Evolutionary conservation across 306 rosid species (phyloP).

Genomic region (Vigna reflexopilosa): DNA sequence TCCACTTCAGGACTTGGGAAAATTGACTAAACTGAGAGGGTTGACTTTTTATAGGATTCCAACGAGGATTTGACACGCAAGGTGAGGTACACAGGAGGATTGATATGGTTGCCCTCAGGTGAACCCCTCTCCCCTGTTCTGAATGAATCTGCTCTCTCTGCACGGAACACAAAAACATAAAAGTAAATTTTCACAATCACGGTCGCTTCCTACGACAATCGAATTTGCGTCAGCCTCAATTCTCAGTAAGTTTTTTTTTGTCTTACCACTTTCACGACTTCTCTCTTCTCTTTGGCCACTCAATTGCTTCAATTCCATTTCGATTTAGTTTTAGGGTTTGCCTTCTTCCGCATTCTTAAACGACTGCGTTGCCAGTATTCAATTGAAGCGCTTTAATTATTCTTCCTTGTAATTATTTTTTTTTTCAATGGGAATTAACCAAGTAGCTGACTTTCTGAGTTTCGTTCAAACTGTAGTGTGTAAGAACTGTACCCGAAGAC

Average conservation of each 20-base stretch:
- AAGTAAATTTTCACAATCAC: conserved; percentile 15
- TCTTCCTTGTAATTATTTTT: not conserved
- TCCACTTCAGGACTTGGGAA: not conserved
- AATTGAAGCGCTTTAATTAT: not conserved
- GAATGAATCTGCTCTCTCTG: conserved; percentile 29
- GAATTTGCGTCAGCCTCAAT: conserved; percentile 46
- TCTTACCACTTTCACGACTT: not conserved
- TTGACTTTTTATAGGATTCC: conserved; percentile 39
- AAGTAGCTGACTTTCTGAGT: not conserved
- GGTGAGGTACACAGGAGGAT: conserved; percentile 45
- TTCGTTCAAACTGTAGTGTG: conserved; percentile 8
- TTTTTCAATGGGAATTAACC: not conserved
- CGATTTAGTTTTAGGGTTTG: conserved; percentile 46
- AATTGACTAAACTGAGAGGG: not conserved
- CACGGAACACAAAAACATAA: conserved; percentile 15
- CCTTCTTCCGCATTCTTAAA: not conserved
- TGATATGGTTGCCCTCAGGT: conserved; percentile 57
- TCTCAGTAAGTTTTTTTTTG: conserved; percentile 59
- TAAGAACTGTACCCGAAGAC: not conserved
- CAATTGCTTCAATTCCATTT: conserved; percentile 19
- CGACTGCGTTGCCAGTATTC: not conserved
- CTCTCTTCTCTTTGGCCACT: conserved; percentile 7
- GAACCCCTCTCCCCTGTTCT: conserved; percentile 50
- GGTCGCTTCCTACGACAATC: conserved; percentile 49
- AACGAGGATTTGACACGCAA: conserved; percentile 12